These are phyloP conservation scores for Backusella mclennaniae DNA, from an alignment of 192 early-diverging fungal genomes.

Conservation along the genomic window DNA sequence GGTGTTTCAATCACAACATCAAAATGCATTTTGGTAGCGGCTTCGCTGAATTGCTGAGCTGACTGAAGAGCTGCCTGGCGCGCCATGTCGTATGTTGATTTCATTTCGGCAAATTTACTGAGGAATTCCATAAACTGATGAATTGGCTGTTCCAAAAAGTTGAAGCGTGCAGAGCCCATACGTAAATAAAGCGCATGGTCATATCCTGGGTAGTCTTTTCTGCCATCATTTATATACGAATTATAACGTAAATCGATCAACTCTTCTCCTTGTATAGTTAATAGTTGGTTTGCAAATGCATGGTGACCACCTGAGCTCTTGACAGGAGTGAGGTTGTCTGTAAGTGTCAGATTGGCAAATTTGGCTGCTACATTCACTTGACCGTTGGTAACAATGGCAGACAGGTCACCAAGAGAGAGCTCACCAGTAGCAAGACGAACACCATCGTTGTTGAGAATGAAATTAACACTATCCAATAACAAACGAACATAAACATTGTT, in stretches of 20 bases:
- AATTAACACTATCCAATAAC: constrained; percentile 73
- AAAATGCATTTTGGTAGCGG: constrained; percentile 79
- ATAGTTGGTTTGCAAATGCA: constrained; percentile 34
- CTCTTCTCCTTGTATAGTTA: constrained; percentile 86
- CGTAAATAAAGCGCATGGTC: constrained; percentile 74
- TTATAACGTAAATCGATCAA: constrained; percentile 88
- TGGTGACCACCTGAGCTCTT: background rate
- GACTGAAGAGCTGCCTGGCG: constrained; percentile 78
- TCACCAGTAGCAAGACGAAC: constrained; percentile 69
- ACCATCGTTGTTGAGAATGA: constrained; percentile 83
- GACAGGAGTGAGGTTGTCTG: constrained; percentile 50
- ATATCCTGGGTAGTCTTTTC: constrained; percentile 76
- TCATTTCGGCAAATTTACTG: constrained; percentile 86
- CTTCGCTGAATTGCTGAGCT: constrained; percentile 75
- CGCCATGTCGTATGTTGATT: constrained; percentile 85
- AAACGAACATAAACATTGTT: constrained; percentile 76
- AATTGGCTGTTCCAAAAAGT: constrained; percentile 77
- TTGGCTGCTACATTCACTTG: constrained; percentile 64
- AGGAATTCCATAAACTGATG: constrained; percentile 72
- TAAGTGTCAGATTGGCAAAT: constrained; percentile 68
- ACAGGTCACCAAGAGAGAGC: constrained; percentile 71
- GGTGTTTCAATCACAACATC: constrained; percentile 85
- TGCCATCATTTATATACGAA: constrained; percentile 57
- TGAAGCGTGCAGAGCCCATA: constrained; percentile 79
- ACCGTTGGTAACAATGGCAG: constrained; percentile 58